Evolutionary conservation across 306 rosid genomes (phyloP).

Genomic region (Quercus engelmannii): DNA sequence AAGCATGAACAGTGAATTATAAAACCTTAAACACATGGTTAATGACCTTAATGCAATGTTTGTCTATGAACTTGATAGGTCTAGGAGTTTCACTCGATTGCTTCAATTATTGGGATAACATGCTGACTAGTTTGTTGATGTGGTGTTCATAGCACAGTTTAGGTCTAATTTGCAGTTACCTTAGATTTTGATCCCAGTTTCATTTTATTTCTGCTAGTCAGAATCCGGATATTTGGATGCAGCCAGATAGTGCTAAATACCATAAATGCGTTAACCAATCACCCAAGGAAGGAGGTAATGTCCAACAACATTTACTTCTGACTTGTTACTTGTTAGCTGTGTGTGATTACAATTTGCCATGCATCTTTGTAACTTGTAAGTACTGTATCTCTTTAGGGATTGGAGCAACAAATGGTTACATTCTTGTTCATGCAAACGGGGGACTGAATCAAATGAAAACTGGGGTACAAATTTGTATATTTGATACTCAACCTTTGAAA

Average conservation of each 20-base stretch:
- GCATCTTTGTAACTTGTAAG: slow-evolving; percentile 17
- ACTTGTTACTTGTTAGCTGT: neutral
- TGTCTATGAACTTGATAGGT: no score
- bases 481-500: no score
- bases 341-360: neutral
- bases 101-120: neutral
- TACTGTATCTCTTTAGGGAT: slow-evolving; percentile 25
- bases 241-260: slow-evolving; percentile 33
- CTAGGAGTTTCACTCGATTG: neutral
- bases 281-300: slow-evolving; percentile 31
- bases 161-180: neutral
- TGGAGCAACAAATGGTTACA: slow-evolving; percentile 50
- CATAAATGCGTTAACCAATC: slow-evolving; percentile 36
- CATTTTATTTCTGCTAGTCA: slow-evolving; percentile 43
- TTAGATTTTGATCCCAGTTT: slow-evolving; percentile 32
- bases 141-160: neutral
- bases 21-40: no score
- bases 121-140: neutral
- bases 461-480: slow-evolving; percentile 35
- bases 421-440: slow-evolving; percentile 57
- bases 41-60: no score
- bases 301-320: neutral
- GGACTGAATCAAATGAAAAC: slow-evolving; percentile 81
- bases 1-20: no score
- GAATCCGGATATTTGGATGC: slow-evolving; percentile 56